Evolutionary conservation across 331 rosid species (phyloP).

Genomic region (Dryas integrifolia): DNA sequence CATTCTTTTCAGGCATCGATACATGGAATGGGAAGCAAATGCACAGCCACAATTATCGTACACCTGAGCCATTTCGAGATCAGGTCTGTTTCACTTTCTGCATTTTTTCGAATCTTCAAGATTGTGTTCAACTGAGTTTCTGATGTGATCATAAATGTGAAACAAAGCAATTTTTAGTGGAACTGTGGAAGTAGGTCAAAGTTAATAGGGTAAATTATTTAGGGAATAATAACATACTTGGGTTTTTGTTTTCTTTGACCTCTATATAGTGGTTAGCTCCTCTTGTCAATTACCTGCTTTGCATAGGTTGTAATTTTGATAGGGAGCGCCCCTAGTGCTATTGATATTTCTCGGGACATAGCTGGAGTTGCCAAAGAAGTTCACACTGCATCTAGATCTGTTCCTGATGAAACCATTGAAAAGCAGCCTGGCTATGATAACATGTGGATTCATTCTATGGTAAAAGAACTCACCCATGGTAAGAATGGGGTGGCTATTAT

Average conservation of each 20-base stretch:
- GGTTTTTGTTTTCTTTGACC: not conserved
- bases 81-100: conserved; percentile 48
- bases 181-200: too few relatives aligned
- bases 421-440: too few relatives aligned
- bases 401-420: too few relatives aligned
- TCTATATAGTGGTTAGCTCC: not conserved
- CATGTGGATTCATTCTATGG: conserved; percentile 75
- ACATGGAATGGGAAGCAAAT: conserved; percentile 83
- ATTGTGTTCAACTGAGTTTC: not conserved
- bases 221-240: not conserved
- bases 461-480: conserved; percentile 30
- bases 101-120: not conserved
- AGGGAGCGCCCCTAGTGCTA: too few relatives aligned
- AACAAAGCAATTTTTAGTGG: not conserved
- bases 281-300: not conserved
- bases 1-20: conserved; percentile 50
- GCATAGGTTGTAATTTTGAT: conserved; percentile 62
- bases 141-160: not conserved
- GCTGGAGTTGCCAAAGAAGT: too few relatives aligned
- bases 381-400: too few relatives aligned
- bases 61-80: conserved; percentile 61
- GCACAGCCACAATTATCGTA: conserved; percentile 85
- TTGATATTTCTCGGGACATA: too few relatives aligned
- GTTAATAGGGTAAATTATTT: not conserved
- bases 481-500: not conserved